Evolutionary conservation across 768 basidiomycete genomes (phyloP), one percentile per base, ranked within the genome.

Genomic region (Hortiboletus flavorubellus): DNA sequence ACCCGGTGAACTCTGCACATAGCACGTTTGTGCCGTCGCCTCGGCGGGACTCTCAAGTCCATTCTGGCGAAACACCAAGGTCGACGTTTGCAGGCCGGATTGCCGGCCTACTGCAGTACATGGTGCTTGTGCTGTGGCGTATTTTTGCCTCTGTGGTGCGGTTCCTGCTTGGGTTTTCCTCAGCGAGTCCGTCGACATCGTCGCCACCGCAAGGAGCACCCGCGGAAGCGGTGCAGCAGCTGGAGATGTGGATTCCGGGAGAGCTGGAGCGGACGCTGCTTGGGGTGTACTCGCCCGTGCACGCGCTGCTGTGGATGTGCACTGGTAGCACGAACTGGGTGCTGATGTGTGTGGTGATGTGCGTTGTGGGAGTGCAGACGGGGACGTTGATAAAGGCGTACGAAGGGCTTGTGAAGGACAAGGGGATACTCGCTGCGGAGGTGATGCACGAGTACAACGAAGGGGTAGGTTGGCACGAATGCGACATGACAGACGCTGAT

Each of bases 371-470:
- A 3, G 71, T 79, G 40, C 88, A 90, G 78, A 90, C 87, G 63
- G 59, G 76, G 59, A 39, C 56, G 4, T 10, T 64, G 30, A 37
- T 52, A 16, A 33, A 61, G 35, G 58, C 81, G 44, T 93, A 87
- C 70, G 79, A 80, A 35, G 75, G 77, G 2, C 66, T 91, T 55
- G 46, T 93, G 16, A 92, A 89, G 66, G 91, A 93, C 73, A 83
- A 78, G 60, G 82, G 79, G 39, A 81, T 90, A 45, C 80, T 93
- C 54, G 80, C 87, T 10, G 80, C 86, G 3, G 91, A 93, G 66
- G 88, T 92, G 16, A 78, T 93, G 79, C 81, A 84, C 63, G 91
- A 93, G 70, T 93, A 93, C 63, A 88, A 93, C 58, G 76, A 84
- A 68, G 83, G 81, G 72, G 91, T 91, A 59, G 38, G 84, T 77